Evolutionary conservation across 306 rosid species (phyloP), one percentile per base, ranked within the genome.

Genomic region (Abrus precatorius): DNA sequence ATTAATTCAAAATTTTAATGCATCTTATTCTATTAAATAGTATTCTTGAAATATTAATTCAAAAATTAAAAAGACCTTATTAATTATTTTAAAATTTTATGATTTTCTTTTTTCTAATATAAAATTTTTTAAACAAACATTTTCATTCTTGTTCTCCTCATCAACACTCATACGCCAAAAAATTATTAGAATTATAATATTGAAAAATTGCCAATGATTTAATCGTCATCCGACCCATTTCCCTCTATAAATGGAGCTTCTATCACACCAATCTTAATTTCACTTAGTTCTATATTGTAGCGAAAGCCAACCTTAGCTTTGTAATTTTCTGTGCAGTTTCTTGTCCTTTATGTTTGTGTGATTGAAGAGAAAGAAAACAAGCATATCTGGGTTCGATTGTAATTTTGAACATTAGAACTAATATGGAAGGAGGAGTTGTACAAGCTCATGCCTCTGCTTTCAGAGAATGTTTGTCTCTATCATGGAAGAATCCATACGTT

Each of bases 401-500:
- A 40, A 8, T 59, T 14, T 30, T 59, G 45, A 69, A 29, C 12
- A 1, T 6, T 27, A 69, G 60, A 50, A 49, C 1, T 1, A 79
- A 38, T 2, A 85, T 85, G 88, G 88, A 85, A 82, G 86, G 88
- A 60, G 86, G 78, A 20, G 55, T 68, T 0, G 36, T 33, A 1
- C 71, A 82, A 29, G 84, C 76, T 13, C 84, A 85, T 61, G 49
- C 38, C 1, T 82, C 86, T 13, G 88, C 86, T 61, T 85, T 85
- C 64, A 78, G 84, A 73, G 84, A 69, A 52, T 85, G 85, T 6
- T 27, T 85, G 12, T 73, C 88, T 52, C 84, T 85, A 0, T 77
- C 88, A 34, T 72, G 75, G 74, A 81, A 78, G 65, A 85, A 85
- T 20, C 88, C 88, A 34, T 85, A 72, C 10, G 86, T 85, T 59